phyloP scores from a whole-genome alignment of 768 basidiomycete species.

The Boletus speciosus region DNA sequence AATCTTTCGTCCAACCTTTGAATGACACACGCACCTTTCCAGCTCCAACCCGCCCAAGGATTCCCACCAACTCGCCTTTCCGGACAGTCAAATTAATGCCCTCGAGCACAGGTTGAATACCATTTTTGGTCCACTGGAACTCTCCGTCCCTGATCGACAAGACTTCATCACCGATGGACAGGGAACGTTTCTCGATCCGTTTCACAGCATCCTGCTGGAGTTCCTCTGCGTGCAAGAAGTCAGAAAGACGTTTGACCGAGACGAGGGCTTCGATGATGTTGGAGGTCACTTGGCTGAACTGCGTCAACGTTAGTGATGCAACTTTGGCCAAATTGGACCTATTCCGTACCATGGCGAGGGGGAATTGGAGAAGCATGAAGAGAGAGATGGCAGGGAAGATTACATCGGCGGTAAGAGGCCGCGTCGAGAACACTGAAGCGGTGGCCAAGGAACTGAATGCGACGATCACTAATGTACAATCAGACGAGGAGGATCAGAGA shows the following conservation, averaged over 20 bases:
- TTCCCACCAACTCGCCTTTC: constrained; percentile 82
- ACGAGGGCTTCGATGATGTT: constrained; percentile 86
- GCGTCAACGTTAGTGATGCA: background rate
- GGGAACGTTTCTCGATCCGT: constrained; percentile 39
- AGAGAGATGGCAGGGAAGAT: constrained; percentile 96
- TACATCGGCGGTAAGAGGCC: constrained; percentile 80
- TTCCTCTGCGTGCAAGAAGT: constrained; percentile 75
- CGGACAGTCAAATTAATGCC: constrained; percentile 69
- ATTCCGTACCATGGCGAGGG: constrained; percentile 68
- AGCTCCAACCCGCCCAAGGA: constrained; percentile 86
- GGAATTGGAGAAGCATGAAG: constrained; percentile 85
- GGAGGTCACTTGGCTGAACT: constrained; percentile 71
- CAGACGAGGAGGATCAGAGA: background rate
- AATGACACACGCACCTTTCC: constrained; percentile 61
- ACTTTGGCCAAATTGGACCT: background rate
- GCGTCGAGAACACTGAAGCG: constrained; percentile 57
- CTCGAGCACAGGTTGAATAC: constrained; percentile 61
- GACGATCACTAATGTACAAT: constrained; percentile 49
- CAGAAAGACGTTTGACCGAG: constrained; percentile 72
- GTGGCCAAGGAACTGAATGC: constrained; percentile 81
- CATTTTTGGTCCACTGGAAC: constrained; percentile 71
- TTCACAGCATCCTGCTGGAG: constrained; percentile 76
- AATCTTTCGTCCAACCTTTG: background rate
- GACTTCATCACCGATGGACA: constrained; percentile 62
- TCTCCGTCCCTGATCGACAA: constrained; percentile 72